phyloP scores from a whole-genome alignment of 768 basidiomycete species.

The Mrakia frigida region DNA sequence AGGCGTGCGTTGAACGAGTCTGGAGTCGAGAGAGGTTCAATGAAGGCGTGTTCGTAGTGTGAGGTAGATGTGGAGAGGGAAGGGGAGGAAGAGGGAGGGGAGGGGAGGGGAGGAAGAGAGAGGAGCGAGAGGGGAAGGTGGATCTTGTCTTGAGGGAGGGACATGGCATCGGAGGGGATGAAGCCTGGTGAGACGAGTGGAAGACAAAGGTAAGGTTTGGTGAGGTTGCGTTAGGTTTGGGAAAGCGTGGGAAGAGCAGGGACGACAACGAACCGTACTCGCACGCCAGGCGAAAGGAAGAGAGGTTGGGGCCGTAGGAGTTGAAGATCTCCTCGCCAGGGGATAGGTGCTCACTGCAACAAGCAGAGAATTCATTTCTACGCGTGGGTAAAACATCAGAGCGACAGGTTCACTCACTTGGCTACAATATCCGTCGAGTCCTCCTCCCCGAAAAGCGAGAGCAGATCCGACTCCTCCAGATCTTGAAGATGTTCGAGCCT shows the following conservation, averaged over 20 bases:
- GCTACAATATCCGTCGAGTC: constrained; percentile 62
- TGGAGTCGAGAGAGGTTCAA: neutral
- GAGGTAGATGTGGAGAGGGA: neutral
- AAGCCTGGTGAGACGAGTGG: neutral
- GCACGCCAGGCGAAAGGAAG: constrained; percentile 13
- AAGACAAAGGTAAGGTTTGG: neutral
- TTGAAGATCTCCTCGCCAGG: constrained; percentile 63
- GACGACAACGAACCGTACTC: constrained; percentile 16
- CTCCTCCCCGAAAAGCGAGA: constrained; percentile 23
- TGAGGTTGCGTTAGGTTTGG: neutral
- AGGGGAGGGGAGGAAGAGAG: too few relatives aligned
- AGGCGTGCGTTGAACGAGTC: neutral
- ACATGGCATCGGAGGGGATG: constrained; percentile 22
- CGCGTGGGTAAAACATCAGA: neutral
- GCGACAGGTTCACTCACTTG: constrained; percentile 43
- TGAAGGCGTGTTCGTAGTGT: neutral
- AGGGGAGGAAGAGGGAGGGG: neutral
- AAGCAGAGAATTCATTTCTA: neutral
- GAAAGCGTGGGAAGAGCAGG: too few relatives aligned
- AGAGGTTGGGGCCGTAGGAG: constrained; percentile 51
- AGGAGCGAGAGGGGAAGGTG: constrained; percentile 2
- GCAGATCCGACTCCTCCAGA: constrained; percentile 22
- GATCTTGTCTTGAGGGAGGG: constrained; percentile 24
- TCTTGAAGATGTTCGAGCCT: constrained; percentile 1
- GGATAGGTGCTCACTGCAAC: constrained; percentile 45